Conservation (phyloP, 2,329 filamentous ascomycete genomes). For the Leptoxyphium fumago region DNA sequence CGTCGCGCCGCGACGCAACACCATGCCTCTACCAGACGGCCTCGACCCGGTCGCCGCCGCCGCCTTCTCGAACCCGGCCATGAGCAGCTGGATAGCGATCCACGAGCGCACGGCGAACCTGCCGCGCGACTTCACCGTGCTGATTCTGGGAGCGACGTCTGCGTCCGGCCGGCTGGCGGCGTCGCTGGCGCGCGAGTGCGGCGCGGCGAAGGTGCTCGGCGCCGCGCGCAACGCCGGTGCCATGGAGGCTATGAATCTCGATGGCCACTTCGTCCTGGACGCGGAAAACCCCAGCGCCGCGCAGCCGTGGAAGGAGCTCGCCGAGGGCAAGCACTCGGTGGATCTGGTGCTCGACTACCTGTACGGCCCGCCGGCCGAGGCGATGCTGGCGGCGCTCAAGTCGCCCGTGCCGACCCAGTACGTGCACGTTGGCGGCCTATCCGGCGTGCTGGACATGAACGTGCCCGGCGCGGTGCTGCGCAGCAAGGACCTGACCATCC, state of each 20-base stretch:
- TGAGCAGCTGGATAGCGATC: slow-evolving; percentile 45
- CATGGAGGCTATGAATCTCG: slow-evolving; percentile 30
- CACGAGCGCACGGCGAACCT: slow-evolving; percentile 28
- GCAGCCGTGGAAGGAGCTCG: slow-evolving; percentile 6
- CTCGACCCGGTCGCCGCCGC: slow-evolving; percentile 38
- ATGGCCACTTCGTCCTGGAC: slow-evolving; percentile 30
- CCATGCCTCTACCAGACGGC: slow-evolving; percentile 28
- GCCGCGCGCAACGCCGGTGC: slow-evolving; percentile 33
- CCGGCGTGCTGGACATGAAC: slow-evolving; percentile 20
- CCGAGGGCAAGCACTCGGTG: slow-evolving; percentile 17
- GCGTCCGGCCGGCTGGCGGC: slow-evolving; percentile 38
- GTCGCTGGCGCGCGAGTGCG: slow-evolving; percentile 32
- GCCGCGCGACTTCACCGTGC: slow-evolving; percentile 30
- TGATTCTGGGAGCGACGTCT: slow-evolving; percentile 40
- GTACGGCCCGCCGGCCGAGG: slow-evolving; percentile 32
- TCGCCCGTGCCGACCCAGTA: slow-evolving; percentile 34
- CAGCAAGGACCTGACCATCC: slow-evolving; percentile 32
- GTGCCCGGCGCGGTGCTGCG: slow-evolving; percentile 33
- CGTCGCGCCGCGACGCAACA: slow-evolving; percentile 29
- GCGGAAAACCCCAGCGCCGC: slow-evolving; percentile 22
- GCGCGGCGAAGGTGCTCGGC: slow-evolving; percentile 37
- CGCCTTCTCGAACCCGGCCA: slow-evolving; percentile 39
- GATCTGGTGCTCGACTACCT: slow-evolving; percentile 46
- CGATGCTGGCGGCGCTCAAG: slow-evolving; percentile 28
- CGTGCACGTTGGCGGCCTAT: slow-evolving; percentile 37